Percentiles rank a stretch among this genome's conserved stretches.
phyloP scores from a whole-genome alignment of 768 basidiomycete species.

The Suillus hirtellus region DNA sequence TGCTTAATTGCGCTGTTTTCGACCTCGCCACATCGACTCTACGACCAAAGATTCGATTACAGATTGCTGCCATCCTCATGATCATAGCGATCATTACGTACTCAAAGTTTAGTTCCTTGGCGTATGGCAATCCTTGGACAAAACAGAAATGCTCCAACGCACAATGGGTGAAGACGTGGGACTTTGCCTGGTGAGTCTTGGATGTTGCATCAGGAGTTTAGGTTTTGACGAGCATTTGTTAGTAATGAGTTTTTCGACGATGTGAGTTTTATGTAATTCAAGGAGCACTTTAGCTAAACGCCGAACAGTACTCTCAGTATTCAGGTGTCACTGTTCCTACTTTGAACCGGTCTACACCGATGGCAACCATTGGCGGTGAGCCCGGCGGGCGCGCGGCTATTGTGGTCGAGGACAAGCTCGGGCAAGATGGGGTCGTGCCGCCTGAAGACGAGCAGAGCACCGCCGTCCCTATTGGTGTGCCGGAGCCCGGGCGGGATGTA shows the following conservation, averaged over 20 bases:
- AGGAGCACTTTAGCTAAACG: background rate
- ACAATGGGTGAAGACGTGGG: conserved; percentile 93
- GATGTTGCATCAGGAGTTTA: background rate
- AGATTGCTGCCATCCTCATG: conserved; percentile 75
- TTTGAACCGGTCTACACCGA: conserved; percentile 37
- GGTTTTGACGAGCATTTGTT: conserved; percentile 4
- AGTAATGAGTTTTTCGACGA: conserved; percentile 71
- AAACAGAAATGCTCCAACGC: conserved; percentile 70
- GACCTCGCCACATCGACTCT: conserved; percentile 83
- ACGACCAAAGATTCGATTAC: conserved; percentile 72
- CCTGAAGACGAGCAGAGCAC: conserved; percentile 32
- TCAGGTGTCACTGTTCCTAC: conserved; percentile 37
- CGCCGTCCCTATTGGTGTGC: conserved; percentile 45
- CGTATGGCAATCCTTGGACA: conserved; percentile 89
- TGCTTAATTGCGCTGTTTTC: conserved; percentile 75
- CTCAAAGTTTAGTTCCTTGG: conserved; percentile 73
- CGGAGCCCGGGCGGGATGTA: conserved; percentile 76
- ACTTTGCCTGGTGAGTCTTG: conserved; percentile 78
- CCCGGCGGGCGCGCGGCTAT: conserved; percentile 54
- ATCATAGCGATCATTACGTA: conserved; percentile 80
- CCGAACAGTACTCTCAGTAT: conserved; percentile 59
- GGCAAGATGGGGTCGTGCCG: conserved; percentile 17
- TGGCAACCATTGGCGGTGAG: conserved; percentile 54
- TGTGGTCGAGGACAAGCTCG: conserved; percentile 48
- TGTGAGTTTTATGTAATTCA: conserved; percentile 42